Base-by-base conservation (phyloP, 805 yeast species). In the Pichia cabralensis region DNA sequence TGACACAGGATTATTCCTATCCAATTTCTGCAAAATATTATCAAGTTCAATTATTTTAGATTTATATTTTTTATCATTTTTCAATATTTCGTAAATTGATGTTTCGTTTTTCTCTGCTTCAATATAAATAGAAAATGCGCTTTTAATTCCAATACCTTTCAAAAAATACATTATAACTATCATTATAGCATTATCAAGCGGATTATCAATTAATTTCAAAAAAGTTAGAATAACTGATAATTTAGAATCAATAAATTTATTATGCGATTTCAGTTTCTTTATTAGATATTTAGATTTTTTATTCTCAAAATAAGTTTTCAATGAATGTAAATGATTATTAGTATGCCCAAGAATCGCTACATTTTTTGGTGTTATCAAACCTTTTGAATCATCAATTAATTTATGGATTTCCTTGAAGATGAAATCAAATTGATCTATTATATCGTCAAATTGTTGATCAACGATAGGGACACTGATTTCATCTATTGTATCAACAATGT, bases 311-410 rank as follows among this genome's bases (percentile, higher is more conserved):
- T 58, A 50, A 14, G 53, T 55, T 20, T 55, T 56, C 1, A 73
- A 49, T 0, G 52, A 42, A 10, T 63, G 60, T 7, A 76, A 48
- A 31, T 71, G 74, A 12, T 53, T 53, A 46, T 79, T 78, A 0
- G 79, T 63, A 33, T 71, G 57, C 0, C 75, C 60, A 21, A 79
- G 47, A 3, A 79, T 53, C 0, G 73, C 68, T 46, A 78, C 62
- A 48, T 79, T 79, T 7, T 58, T 52, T 0, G 63, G 65, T 19
- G 56, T 53, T 13, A 72, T 51, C 4, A 48, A 36, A 0, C 70
- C 71, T 8, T 65, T 59, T 46, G 70, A 66, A 13, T 58, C 49
- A 4, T 55, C 42, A 0, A 65, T 50, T 6, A 74, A 40, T 24
- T 71, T 41, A 6, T 58, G 38, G 6, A 73, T 63, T 45, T 74